Evolutionary conservation across 805 yeast species (phyloP).

Genomic region (Saccharomycopsis malanga): DNA sequence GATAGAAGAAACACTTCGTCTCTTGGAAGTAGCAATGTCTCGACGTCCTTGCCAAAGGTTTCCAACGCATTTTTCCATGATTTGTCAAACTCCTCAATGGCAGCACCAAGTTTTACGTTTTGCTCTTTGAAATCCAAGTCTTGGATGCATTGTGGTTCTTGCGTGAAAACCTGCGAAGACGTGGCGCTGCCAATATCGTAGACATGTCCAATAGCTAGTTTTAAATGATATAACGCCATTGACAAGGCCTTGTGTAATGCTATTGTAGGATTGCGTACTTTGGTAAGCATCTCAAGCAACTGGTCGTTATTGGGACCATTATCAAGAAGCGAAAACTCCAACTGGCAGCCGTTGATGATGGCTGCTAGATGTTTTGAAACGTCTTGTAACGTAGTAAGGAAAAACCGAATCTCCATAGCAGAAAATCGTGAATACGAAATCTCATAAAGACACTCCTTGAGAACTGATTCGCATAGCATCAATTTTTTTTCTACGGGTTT

Average conservation of each 20-base stretch:
- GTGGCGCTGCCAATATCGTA: constrained; percentile 32
- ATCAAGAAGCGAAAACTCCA: constrained; percentile 33
- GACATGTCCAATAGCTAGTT: constrained; percentile 31
- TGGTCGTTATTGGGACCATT: background rate
- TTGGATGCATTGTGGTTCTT: constrained; percentile 3
- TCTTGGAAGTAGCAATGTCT: constrained; percentile 35
- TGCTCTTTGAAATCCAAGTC: constrained; percentile 26
- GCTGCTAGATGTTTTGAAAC: constrained; percentile 34
- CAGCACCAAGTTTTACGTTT: constrained; percentile 26
- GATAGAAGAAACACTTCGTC: constrained; percentile 45
- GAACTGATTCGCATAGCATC: constrained; percentile 31
- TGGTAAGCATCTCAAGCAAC: constrained; percentile 22
- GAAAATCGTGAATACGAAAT: constrained; percentile 41
- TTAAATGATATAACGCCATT: constrained; percentile 30
- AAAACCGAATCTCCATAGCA: constrained; percentile 34
- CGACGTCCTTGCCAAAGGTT: constrained; percentile 20
- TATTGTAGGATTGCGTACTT: constrained; percentile 30
- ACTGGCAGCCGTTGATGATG: constrained; percentile 41
- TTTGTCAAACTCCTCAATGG: constrained; percentile 30
- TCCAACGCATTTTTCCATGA: constrained; percentile 31
- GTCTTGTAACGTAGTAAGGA: constrained; percentile 30
- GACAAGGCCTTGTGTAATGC: constrained; percentile 31
- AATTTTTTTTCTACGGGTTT: constrained; percentile 30
- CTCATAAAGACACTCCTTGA: constrained; percentile 43
- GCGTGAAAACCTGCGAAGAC: background rate